phyloP scores from a whole-genome alignment of 805 yeast genomes.

The Metschnikowia proteae region DNA sequence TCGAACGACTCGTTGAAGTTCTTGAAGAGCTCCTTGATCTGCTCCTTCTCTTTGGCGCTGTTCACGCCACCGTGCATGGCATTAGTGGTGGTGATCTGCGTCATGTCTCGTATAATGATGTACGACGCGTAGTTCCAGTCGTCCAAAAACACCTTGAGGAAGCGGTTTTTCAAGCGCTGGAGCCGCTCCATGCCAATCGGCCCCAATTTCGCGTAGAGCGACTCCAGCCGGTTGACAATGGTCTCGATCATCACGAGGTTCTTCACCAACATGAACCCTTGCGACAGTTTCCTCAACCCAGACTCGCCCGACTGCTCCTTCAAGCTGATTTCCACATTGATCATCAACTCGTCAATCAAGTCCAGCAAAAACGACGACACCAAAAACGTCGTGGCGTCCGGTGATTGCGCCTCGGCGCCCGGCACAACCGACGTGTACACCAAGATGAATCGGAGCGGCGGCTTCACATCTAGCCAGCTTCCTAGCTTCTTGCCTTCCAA shows the following conservation, averaged over 20 bases:
- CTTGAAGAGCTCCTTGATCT: constrained; percentile 77
- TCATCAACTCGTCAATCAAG: constrained; percentile 67
- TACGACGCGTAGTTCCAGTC: constrained; percentile 82
- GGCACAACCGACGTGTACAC: constrained; percentile 49
- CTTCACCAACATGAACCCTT: constrained; percentile 70
- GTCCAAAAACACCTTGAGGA: constrained; percentile 62
- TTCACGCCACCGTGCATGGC: constrained; percentile 36
- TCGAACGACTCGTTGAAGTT: constrained; percentile 84
- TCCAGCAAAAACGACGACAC: constrained; percentile 72
- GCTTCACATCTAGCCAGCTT: constrained; percentile 62
- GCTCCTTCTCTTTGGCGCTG: constrained; percentile 72
- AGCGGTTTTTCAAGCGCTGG: constrained; percentile 67
- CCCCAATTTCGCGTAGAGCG: constrained; percentile 53
- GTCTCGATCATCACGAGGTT: constrained; percentile 75
- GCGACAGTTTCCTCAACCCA: constrained; percentile 37
- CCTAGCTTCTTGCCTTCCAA: constrained; percentile 55
- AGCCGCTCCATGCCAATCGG: constrained; percentile 58
- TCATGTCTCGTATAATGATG: constrained; percentile 67
- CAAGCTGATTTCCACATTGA: constrained; percentile 60
- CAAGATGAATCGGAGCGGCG: constrained; percentile 45
- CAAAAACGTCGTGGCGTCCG: constrained; percentile 30
- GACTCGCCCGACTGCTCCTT: constrained; percentile 29
- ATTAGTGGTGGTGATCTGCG: constrained; percentile 56
- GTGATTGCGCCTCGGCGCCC: constrained; percentile 24
- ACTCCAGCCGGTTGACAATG: constrained; percentile 54